Base-by-base conservation (phyloP, 768 basidiomycete genomes). In the Hygrophorus pudorinus region DNA sequence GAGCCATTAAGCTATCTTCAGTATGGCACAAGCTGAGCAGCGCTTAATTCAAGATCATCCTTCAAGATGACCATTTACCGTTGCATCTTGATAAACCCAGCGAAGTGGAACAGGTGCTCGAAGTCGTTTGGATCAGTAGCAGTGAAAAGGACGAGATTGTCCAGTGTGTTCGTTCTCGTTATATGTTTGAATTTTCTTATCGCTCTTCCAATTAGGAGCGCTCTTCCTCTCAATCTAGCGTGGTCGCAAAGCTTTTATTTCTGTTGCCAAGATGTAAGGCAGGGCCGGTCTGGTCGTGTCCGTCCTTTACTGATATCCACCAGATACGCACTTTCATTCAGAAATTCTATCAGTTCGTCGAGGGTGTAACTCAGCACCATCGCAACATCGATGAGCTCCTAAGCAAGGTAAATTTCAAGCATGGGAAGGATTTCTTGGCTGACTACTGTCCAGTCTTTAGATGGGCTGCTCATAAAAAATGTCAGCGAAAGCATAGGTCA, bases 211-310 rank as follows among this genome's bases (percentile, higher is more conserved):
- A 21, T 44, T 89, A 43, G 48, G 90, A 55, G 69, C 66, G 43
- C 53, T 72, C 6, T 81, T 42, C 90, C 92, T 4, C 67, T 82
- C 45, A 68, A 71, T 20, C 69, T 99, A 32, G 92, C 96, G 1
- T 99, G 94, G 87, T 98, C 94, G 0, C 84, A 87, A 58, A 85
- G 87, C 1, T 98, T 97, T 62, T 87, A 91, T 53, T 68, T 86
- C n/a, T 94, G 89, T 55, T 97, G 94, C 59, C 85, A 88, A 68
- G 79, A 87, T 56, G 88, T 88, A 5, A 7, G 18, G n/a, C 13
- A 30, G 11, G 38, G 13, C 6, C 7, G 40, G 49, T 29, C 32
- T 42, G 42, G 6, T 13, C 28, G 7, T 17, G 14, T 21, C 14
- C 24, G 14, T 24, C 8, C 12, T 44, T 32, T 28, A 17, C 53